These are phyloP conservation scores for Brasilioporus rufonigricans DNA, from an alignment of 768 basidiomycete genomes.

Conservation along the genomic window DNA sequence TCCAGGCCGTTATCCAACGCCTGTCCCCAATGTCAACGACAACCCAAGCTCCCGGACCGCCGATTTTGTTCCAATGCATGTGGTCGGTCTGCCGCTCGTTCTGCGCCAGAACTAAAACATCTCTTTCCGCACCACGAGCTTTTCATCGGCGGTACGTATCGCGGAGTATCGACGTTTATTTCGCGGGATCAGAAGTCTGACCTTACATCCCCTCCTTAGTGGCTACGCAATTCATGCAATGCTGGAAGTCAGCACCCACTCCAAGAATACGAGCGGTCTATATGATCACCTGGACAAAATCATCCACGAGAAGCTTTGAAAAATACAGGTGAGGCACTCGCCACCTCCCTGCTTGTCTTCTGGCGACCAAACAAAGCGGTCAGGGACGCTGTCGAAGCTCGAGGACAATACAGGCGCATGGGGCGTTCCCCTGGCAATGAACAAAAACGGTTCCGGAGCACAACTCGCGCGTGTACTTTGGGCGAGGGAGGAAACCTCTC, in stretches of 20 bases:
- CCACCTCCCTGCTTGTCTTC: not conserved
- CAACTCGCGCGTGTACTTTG: conserved; percentile 20
- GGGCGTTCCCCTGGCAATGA: conserved; percentile 17
- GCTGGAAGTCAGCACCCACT: conserved; percentile 6
- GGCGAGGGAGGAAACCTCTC: conserved; percentile 20
- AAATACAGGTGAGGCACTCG: conserved; percentile 12
- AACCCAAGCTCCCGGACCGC: conserved; percentile 12
- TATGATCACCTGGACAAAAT: conserved; percentile 23
- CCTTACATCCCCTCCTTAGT: conserved; percentile 11
- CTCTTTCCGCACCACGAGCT: conserved; percentile 9
- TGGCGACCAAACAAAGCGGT: not conserved
- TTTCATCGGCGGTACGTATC: conserved; percentile 7
- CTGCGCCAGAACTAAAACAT: conserved; percentile 16
- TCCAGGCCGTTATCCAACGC: not conserved
- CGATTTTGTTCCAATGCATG: conserved; percentile 23
- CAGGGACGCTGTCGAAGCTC: conserved; percentile 18
- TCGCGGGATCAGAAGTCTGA: not conserved
- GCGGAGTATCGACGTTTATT: not conserved
- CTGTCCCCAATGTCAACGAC: conserved; percentile 19
- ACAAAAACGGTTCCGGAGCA: conserved; percentile 23
- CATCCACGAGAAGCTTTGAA: conserved; percentile 9
- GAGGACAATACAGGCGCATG: not conserved
- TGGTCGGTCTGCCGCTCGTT: conserved; percentile 2
- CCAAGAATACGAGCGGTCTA: conserved; percentile 18
- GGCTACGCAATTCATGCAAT: not conserved